Base-by-base conservation (phyloP, 768 basidiomycete species). In the Suillus clintonianus region DNA sequence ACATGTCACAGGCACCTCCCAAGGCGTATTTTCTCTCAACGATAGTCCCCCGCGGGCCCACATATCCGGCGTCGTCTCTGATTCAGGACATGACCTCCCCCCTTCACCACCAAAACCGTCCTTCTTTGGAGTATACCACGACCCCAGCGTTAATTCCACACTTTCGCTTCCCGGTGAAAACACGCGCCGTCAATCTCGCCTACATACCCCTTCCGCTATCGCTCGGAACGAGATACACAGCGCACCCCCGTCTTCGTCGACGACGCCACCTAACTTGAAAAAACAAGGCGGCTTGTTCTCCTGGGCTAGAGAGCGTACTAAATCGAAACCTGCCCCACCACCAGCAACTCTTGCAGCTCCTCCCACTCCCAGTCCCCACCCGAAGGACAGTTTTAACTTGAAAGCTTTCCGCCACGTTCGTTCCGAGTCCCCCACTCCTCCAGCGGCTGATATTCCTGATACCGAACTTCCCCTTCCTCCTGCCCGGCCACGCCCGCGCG, bases 371-470 rank as follows among this genome's bases (percentile, higher is more conserved):
- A 69, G 61, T 61, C 60, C 67, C n/a, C 48, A 73, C 34, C 56
- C 59, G 54, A 72, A 72, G 4, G 59, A 70, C 14, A 24, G 89
- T 0, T 92, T 92, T 77, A 90, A 89, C 76, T 83, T 92, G 66
- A 88, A 84, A 67, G 82, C 91, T 2, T 92, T 92, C 76, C 82
- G 89, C 36, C 91, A 92, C 69, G 77, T 93, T 61, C 78, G 83
- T 39, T 75, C 84, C 27, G 78, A 80, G 34, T 80, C 82, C 22
- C 79, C 83, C 39, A 64, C 74, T 11, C 41, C 51, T 43, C 58
- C 62, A 17, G 59, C 62, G 15, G 59, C 64, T 36, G 71, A 70
- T 61, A 68, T 61, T 30, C 36, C 69, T 7, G 64, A 72, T 24
- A 75, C 77, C 17, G 56, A 56, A 22, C 41, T 62, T 0, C 64